Evolutionary conservation across 225 moss, liverwort and hornwort genomes (phyloP).

Genomic region (Physcomitrellopsis africana): DNA sequence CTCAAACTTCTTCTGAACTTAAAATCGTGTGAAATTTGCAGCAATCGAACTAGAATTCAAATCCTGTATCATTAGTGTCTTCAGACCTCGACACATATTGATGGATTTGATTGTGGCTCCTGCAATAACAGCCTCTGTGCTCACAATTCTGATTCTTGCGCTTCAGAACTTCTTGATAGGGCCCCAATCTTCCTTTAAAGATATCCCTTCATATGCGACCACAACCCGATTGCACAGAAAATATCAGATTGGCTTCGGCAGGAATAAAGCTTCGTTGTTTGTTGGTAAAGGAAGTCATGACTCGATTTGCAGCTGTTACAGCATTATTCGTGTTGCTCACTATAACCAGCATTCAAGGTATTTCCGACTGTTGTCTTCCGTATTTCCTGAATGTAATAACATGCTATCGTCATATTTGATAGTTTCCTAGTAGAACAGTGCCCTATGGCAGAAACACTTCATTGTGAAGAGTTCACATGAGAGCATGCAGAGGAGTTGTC

Average conservation of each 20-base stretch:
- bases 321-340: conserved; percentile 35
- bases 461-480: not conserved
- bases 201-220: not conserved
- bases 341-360: conserved; percentile 43
- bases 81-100: not conserved
- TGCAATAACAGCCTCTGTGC: not conserved
- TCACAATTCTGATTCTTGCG: not conserved
- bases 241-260: not conserved
- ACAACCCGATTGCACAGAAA: not conserved
- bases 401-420: not conserved
- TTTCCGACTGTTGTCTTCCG: not conserved
- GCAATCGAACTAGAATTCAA: not conserved
- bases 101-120: not conserved
- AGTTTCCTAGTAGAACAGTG: not conserved
- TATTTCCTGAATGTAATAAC: not conserved
- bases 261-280: not conserved
- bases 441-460: not conserved
- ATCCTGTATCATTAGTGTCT: not conserved
- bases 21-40: not conserved
- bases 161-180: not conserved
- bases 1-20: not conserved
- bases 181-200: not conserved
- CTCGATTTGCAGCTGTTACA: conserved; percentile 15
- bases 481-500: not conserved
- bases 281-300: conserved; percentile 22